Evolutionary conservation across 441 rosid species (phyloP).

Genomic region (Monsonia emarginata): DNA sequence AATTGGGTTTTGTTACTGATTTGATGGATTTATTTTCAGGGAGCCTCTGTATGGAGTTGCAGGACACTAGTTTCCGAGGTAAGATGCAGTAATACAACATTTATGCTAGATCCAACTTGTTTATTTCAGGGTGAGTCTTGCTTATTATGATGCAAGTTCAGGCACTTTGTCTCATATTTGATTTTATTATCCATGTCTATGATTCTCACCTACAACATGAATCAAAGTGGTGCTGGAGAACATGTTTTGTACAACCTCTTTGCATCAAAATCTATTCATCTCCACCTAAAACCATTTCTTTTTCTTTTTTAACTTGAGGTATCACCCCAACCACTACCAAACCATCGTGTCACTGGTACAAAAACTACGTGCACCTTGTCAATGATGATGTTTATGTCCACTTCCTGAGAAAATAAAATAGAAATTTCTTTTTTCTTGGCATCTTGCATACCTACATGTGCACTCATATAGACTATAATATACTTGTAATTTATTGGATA

Average conservation of each 20-base stretch:
- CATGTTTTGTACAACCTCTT: not conserved
- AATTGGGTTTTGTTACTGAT: conserved; percentile 6
- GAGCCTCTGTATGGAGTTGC: conserved; percentile 87
- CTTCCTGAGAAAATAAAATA: not conserved
- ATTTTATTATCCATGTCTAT: not conserved
- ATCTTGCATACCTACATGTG: not conserved
- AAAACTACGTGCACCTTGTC: not conserved
- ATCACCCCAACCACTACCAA: not conserved
- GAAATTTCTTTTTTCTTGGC: not conserved
- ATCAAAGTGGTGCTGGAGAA: not conserved
- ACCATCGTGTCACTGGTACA: not conserved
- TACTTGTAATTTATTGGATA: not conserved
- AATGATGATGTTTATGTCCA: not conserved
- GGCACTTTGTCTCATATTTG: not conserved
- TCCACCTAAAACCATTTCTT: too few species aligned
- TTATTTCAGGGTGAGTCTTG: not conserved
- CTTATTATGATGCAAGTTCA: not conserved
- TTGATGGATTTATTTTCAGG: conserved; percentile 36
- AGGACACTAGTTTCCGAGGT: conserved; percentile 85
- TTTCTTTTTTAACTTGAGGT: not conserved
- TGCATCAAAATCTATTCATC: not conserved
- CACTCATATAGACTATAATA: not conserved
- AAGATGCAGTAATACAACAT: conserved; percentile 16
- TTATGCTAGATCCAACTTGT: not conserved
- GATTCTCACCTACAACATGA: not conserved